A percentile compares a stretch with the other conserved stretches of the same genome.
These are phyloP conservation scores for Colletotrichum caudatum DNA, from an alignment of 2,329 filamentous ascomycete species.

Conservation along the genomic window DNA sequence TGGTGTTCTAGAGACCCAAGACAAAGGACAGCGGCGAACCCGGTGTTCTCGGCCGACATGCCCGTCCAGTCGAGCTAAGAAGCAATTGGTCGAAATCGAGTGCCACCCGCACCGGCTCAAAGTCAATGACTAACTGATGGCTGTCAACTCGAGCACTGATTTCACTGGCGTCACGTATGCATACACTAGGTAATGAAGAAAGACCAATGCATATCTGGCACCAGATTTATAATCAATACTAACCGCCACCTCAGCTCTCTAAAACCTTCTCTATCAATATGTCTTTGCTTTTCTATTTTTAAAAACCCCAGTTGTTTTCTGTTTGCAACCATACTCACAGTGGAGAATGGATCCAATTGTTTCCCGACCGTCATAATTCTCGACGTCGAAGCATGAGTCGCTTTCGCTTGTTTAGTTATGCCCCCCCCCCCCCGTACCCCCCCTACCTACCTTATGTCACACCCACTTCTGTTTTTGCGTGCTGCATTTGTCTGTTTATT, in stretches of 20 bases:
- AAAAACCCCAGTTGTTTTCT: no score
- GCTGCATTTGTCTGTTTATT: neutral
- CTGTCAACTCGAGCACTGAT: neutral
- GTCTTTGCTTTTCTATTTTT: no score
- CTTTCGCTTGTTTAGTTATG: neutral
- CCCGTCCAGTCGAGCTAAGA: neutral
- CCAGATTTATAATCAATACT: neutral
- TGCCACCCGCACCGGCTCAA: conserved; percentile 16
- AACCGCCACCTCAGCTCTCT: conserved; percentile 19
- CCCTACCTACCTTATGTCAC: neutral
- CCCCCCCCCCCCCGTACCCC: no score
- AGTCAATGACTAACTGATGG: neutral
- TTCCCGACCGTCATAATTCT: conserved; percentile 13
- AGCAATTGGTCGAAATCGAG: neutral
- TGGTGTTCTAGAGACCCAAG: neutral
- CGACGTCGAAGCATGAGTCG: conserved; percentile 5
- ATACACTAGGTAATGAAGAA: conserved; percentile 5
- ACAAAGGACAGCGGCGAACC: conserved; percentile 32
- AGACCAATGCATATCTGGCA: conserved; percentile 13
- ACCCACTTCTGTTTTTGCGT: neutral
- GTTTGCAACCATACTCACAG: no score
- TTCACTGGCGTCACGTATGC: conserved; percentile 3
- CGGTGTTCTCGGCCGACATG: conserved; percentile 15
- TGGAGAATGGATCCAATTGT: neutral
- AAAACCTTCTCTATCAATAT: neutral